Evolutionary conservation across 345 rosid genomes (phyloP), one percentile per base, ranked within the genome.

Genomic region (Eucalyptus tenuipes): DNA sequence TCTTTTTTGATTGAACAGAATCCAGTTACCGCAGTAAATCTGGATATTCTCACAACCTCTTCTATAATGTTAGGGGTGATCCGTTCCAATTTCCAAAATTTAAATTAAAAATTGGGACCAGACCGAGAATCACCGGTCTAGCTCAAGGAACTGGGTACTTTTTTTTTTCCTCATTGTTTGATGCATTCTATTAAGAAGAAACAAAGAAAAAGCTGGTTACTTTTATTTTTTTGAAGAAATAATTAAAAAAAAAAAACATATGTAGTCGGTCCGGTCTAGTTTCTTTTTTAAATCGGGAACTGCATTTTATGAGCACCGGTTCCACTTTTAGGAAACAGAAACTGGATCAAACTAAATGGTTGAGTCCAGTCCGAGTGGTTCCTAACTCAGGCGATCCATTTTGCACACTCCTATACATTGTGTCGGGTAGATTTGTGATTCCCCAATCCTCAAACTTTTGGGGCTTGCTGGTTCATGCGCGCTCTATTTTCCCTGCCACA

Each of bases 351-450:
- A 17, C 1, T 17, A 0, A 17, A 52, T 0, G 2, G 4, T 52
- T 52, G 0, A 3, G 4, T 52, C 0, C 1, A 0, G 55, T 52
- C 0, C 2, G 4, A 52, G 55, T 0, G 2, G 0, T 52, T 52
- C 55, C 2, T 52, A 52, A 22, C 0, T 52, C 1, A 52, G 1
- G 9, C 8, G 9, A 52, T 17, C 24, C 4, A 52, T 17, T 52
- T 52, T 52, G 9, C 55, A 17, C 22, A 52, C 22, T 52, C 8
- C 0, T 52, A 3, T 52, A 52, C 4, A 52, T 25, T 11, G 47
- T 0, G 4, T 13, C 3, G 5, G 8, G 45, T 27, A 37, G 4
- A 4, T 10, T 2, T 18, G 13, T 18, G 11, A 6, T 71, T 37
- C 7, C 13, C 8, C 2, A 10, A 37, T 37, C 45, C 45, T 37